phyloP scores from a whole-genome alignment of 345 rosid species.

The Populus deltoides region DNA sequence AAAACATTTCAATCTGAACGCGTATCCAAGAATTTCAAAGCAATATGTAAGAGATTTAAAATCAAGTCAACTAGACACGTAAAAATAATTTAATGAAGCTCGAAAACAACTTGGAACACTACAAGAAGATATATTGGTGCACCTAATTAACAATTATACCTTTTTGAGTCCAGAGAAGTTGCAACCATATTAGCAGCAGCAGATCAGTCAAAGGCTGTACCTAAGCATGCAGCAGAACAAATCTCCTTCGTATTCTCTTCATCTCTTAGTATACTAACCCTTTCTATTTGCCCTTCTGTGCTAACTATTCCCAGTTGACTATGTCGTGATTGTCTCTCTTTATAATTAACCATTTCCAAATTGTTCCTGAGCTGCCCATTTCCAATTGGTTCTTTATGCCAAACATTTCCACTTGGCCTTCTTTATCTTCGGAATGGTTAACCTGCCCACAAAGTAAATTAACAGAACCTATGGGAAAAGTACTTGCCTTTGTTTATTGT shows the following conservation, averaged over 20 bases:
- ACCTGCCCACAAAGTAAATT: background rate
- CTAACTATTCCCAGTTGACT: background rate
- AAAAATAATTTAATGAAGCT: background rate
- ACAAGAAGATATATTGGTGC: background rate
- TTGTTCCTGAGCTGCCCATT: background rate
- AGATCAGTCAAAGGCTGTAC: constrained; percentile 35
- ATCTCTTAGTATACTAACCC: background rate
- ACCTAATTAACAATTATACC: constrained; percentile 2
- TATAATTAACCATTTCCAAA: background rate
- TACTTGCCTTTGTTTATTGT: too few relatives aligned
- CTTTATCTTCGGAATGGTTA: background rate
- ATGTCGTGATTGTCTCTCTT: background rate
- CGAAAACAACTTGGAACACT: background rate
- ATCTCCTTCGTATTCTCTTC: constrained; percentile 46
- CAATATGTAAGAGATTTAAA: too few relatives aligned
- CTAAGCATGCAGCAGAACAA: constrained; percentile 47
- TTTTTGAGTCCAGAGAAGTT: constrained; percentile 41
- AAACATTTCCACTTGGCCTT: background rate
- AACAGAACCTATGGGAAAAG: too few relatives aligned
- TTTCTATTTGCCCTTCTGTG: background rate
- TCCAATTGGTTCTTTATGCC: background rate
- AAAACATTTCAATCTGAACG: too few relatives aligned
- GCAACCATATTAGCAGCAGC: constrained; percentile 43
- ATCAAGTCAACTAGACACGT: too few relatives aligned
- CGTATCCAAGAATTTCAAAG: too few relatives aligned